A percentile compares a stretch with the other conserved stretches of the same genome.
phyloP scores from a whole-genome alignment of 306 rosid genomes.

The Vicia villosa region DNA sequence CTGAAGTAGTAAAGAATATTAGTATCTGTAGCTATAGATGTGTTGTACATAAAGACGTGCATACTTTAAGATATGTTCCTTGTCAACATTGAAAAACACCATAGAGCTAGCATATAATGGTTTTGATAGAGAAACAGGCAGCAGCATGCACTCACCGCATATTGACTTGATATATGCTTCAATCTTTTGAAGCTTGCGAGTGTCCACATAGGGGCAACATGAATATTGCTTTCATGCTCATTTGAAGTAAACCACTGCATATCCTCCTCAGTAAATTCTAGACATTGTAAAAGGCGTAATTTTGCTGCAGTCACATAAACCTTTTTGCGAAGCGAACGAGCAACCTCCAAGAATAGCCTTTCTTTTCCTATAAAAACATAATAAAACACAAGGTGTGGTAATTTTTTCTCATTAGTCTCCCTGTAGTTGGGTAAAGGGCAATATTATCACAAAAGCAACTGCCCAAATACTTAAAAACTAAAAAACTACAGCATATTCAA shows the following conservation, averaged over 20 bases:
- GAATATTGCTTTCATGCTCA: conserved; percentile 90
- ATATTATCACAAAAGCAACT: conserved; percentile 7
- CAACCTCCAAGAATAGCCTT: conserved; percentile 90
- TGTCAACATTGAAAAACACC: conserved; percentile 14
- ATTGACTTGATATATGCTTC: conserved; percentile 78
- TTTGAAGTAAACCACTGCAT: conserved; percentile 87
- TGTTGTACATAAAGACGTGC: not conserved
- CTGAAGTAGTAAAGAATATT: conserved; percentile 1
- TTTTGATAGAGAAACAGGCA: conserved; percentile 4
- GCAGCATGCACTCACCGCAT: conserved; percentile 54
- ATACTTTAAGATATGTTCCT: conserved; percentile 6
- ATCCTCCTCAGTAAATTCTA: conserved; percentile 75
- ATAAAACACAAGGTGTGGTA: not conserved
- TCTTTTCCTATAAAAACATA: conserved; percentile 71
- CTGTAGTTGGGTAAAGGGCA: not conserved
- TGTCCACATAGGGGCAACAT: conserved; percentile 95
- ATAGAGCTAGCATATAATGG: not conserved
- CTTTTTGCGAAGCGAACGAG: conserved; percentile 79
- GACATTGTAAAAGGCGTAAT: conserved; percentile 71
- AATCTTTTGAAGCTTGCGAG: conserved; percentile 92
- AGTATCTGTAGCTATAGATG: not conserved
- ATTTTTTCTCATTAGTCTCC: conserved; percentile 7
- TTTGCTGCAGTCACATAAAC: conserved; percentile 81
- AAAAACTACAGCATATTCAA: conserved; percentile 4
- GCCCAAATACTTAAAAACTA: conserved; percentile 25